phyloP scores from a whole-genome alignment of 768 basidiomycete genomes.

The Holtermanniella nyarrowii region DNA sequence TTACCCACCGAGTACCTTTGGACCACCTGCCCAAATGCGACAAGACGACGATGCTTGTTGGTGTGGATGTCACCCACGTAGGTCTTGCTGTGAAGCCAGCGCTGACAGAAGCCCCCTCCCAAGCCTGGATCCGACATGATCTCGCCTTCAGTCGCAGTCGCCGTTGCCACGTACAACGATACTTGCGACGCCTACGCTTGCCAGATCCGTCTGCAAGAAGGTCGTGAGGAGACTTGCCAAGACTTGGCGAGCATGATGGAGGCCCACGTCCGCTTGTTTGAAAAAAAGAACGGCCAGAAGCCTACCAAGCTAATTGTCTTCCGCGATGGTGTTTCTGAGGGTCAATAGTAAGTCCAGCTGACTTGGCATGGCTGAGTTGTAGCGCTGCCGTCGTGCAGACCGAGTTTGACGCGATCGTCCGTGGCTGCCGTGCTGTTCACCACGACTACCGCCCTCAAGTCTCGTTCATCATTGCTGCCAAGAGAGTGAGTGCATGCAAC shows the following conservation, averaged over 20 bases:
- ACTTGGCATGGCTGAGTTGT: neutral
- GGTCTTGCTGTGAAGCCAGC: constrained; percentile 22
- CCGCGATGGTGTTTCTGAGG: constrained; percentile 39
- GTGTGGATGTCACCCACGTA: constrained; percentile 20
- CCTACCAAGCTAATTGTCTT: constrained; percentile 38
- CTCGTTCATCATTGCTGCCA: constrained; percentile 37
- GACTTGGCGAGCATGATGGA: constrained; percentile 33
- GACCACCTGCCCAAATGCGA: constrained; percentile 6
- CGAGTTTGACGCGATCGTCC: constrained; percentile 26
- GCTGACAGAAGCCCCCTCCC: constrained; percentile 32
- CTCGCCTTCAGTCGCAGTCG: constrained; percentile 30
- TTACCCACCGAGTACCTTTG: constrained; percentile 29
- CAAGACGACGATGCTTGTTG: constrained; percentile 15
- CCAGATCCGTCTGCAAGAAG: constrained; percentile 35
- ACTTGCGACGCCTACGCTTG: constrained; percentile 23
- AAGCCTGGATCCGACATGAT: constrained; percentile 12
- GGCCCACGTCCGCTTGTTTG: constrained; percentile 25
- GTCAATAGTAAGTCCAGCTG: constrained; percentile 28
- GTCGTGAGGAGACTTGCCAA: constrained; percentile 36
- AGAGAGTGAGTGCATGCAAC: constrained; percentile 14
- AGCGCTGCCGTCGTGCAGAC: constrained; percentile 2
- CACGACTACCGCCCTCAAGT: constrained; percentile 35
- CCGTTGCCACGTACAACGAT: constrained; percentile 22
- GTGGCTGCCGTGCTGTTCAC: constrained; percentile 14
- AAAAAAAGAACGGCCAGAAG: constrained; percentile 23